Percentiles rank a stretch among this genome's conserved stretches.
Evolutionary conservation across 2,329 filamentous ascomycete species (phyloP).

Genomic region (Calonectria naviculata): DNA sequence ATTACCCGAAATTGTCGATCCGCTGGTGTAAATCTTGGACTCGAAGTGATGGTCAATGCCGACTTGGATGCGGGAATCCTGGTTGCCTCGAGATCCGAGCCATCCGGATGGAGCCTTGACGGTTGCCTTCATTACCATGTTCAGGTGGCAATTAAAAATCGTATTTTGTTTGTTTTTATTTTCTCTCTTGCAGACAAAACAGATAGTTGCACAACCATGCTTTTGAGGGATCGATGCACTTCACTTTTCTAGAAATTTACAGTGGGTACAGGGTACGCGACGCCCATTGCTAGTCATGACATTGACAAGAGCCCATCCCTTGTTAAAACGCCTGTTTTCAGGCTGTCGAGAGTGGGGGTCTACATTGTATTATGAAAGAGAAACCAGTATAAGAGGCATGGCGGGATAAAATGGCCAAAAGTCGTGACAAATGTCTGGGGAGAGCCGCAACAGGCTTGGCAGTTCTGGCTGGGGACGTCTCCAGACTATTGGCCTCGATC

Average conservation of each 20-base stretch:
- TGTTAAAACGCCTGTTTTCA: neutral
- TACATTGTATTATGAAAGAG: neutral
- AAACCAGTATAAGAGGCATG: neutral
- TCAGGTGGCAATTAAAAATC: neutral
- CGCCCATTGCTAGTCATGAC: neutral
- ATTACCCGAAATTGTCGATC: constrained; percentile 26
- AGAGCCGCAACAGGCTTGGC: neutral
- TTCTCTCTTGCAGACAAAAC: neutral
- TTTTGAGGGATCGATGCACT: neutral
- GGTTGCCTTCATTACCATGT: neutral
- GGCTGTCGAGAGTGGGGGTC: neutral
- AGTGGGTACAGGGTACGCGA: neutral
- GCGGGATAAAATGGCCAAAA: neutral
- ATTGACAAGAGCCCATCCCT: neutral
- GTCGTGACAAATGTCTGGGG: neutral
- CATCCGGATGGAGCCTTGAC: neutral
- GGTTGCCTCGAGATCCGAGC: constrained; percentile 13
- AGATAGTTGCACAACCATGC: neutral
- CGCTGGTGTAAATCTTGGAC: constrained; percentile 33
- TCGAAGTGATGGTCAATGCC: constrained; percentile 30
- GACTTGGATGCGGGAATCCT: constrained; percentile 26
- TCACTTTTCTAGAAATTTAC: neutral
- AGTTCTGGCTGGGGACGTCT: neutral
- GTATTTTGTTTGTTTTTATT: neutral
- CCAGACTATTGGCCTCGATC: neutral